phyloP scores from a whole-genome alignment of 1,284 basidiomycete genomes.

The Schizophyllum amplum region DNA sequence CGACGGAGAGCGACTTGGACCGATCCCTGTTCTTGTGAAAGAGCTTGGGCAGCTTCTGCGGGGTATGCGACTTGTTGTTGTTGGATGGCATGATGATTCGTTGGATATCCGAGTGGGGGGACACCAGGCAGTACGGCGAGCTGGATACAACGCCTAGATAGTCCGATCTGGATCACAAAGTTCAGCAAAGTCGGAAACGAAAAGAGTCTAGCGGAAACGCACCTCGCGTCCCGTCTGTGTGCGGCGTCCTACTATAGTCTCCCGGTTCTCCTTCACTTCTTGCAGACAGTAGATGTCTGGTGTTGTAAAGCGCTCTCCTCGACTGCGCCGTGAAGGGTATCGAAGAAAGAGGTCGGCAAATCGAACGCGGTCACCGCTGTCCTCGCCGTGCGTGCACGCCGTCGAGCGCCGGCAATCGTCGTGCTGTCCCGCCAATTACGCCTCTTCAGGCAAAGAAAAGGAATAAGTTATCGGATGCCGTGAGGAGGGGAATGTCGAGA shows the following conservation, averaged over 20 bases:
- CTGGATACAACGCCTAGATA: neutral
- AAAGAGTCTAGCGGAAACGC: neutral
- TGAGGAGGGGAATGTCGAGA: neutral
- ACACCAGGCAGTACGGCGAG: neutral
- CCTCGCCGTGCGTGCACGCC: neutral
- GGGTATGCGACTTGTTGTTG: neutral
- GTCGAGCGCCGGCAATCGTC: neutral
- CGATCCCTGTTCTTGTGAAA: conserved; percentile 4
- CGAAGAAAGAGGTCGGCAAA: neutral
- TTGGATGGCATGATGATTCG: neutral
- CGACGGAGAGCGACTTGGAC: conserved; percentile 6
- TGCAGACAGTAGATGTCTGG: no score
- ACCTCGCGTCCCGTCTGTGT: neutral
- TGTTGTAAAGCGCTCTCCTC: neutral
- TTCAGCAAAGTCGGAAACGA: neutral
- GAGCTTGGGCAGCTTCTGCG: neutral
- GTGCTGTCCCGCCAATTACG: neutral
- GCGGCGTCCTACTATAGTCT: neutral
- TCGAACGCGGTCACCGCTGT: no score
- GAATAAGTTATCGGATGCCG: neutral
- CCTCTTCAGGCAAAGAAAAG: neutral
- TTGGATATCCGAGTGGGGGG: neutral
- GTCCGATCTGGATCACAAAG: neutral
- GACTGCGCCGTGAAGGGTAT: neutral
- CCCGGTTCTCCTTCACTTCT: no score